These are phyloP conservation scores for Irpex lacteus DNA, from an alignment of 1,284 basidiomycete species.

Conservation along the genomic window DNA sequence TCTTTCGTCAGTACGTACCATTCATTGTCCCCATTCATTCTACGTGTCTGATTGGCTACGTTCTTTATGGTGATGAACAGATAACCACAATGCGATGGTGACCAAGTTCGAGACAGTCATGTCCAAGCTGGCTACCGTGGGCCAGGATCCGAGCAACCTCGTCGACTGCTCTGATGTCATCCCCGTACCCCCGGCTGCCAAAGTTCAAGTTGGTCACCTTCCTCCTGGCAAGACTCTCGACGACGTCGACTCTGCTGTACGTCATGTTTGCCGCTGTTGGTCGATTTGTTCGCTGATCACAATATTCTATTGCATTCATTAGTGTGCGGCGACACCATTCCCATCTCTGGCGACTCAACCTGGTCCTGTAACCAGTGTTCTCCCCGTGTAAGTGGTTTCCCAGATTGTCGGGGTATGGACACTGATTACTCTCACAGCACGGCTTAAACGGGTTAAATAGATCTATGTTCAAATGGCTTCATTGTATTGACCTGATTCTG, in stretches of 20 bases:
- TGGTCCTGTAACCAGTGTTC: background rate
- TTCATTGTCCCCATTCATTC: background rate
- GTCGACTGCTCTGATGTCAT: slow-evolving; percentile 15
- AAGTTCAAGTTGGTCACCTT: background rate
- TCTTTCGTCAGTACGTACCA: slow-evolving; percentile 3
- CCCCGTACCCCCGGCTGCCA: slow-evolving; percentile 1
- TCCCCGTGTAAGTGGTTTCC: slow-evolving; percentile 3
- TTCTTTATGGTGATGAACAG: background rate
- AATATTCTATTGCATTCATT: background rate
- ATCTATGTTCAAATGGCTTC: background rate
- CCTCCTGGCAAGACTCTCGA: slow-evolving; percentile 1
- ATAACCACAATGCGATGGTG: background rate
- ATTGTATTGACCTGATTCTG: background rate
- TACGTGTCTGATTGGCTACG: background rate
- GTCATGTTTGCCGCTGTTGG: background rate
- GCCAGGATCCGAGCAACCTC: slow-evolving; percentile 4
- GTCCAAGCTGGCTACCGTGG: slow-evolving; percentile 5
- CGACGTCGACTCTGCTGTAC: slow-evolving; percentile 2
- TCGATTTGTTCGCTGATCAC: background rate
- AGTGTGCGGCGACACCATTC: slow-evolving; percentile 6
- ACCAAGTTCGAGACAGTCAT: background rate
- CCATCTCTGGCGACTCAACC: background rate
- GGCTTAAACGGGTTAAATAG: background rate
- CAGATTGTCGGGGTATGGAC: background rate
- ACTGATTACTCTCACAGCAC: background rate